Percentiles rank a stretch among this genome's conserved stretches.
Conservation (phyloP, 257 asterid genomes). For the Solanum ossicruentum region DNA sequence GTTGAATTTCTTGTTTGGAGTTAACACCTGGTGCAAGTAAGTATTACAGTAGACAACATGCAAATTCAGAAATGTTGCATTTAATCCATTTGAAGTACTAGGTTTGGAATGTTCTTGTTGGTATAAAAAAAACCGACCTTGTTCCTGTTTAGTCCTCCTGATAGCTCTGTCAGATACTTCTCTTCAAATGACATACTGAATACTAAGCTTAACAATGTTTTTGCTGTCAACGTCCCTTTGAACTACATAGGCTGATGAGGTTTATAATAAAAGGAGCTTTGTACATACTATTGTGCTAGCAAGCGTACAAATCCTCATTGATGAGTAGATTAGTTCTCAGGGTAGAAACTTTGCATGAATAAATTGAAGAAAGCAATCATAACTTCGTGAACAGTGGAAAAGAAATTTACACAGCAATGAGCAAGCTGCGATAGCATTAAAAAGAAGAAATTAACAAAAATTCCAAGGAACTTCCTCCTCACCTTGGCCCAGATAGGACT, state of each 20-base stretch:
- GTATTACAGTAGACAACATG: neutral
- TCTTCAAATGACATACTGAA: neutral
- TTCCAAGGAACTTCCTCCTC: neutral
- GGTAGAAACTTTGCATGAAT: neutral
- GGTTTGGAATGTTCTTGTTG: neutral
- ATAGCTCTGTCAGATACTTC: neutral
- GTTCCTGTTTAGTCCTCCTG: neutral
- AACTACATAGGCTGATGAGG: neutral
- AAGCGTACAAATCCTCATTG: neutral
- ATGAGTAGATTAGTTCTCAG: neutral
- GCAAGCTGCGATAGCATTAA: neutral
- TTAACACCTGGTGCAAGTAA: neutral
- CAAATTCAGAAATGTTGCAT: neutral
- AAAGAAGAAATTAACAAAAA: neutral
- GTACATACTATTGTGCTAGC: neutral
- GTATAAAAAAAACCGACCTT: neutral
- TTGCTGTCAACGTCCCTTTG: neutral
- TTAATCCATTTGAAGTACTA: neutral
- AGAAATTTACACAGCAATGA: neutral
- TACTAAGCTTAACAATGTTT: neutral
- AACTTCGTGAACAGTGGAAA: neutral
- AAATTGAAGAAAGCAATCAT: neutral
- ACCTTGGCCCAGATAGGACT: neutral
- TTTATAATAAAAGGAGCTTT: neutral
- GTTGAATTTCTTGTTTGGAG: neutral